Conservation (phyloP, 352 stramenopile species). For the Phytopythium sindhum region DNA sequence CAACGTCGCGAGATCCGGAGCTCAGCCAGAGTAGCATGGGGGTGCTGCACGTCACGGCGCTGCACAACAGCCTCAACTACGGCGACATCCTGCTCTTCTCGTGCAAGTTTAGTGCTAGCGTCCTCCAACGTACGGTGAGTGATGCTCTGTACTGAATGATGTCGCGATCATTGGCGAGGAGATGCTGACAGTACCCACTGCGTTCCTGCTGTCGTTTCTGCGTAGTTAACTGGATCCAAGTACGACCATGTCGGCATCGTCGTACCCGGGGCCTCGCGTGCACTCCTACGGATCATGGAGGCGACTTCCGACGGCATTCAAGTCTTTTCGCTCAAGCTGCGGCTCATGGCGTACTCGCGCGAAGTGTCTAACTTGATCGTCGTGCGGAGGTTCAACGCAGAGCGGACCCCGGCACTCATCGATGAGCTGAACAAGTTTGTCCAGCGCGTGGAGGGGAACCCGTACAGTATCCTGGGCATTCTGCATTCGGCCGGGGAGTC, state of each 20-base stretch:
- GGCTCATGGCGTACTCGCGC: conserved; percentile 73
- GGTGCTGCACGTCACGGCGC: conserved; percentile 69
- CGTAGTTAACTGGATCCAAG: conserved; percentile 65
- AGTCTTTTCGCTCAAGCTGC: conserved; percentile 71
- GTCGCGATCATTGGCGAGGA: background rate
- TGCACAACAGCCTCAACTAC: conserved; percentile 64
- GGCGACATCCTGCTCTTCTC: conserved; percentile 85
- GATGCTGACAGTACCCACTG: background rate
- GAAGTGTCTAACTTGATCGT: conserved; percentile 84
- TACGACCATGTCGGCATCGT: conserved; percentile 85
- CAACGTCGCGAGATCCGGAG: conserved; percentile 56
- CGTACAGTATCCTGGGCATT: conserved; percentile 83
- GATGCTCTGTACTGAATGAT: background rate
- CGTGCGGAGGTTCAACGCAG: conserved; percentile 44
- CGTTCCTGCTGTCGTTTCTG: background rate
- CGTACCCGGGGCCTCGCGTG: conserved; percentile 52
- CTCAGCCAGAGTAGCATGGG: conserved; percentile 54
- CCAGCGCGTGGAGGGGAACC: conserved; percentile 65
- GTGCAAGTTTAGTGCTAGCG: conserved; percentile 70
- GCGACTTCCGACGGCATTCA: conserved; percentile 78
- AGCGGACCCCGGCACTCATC: conserved; percentile 41
- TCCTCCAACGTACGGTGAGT: conserved; percentile 72
- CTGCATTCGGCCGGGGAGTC: conserved; percentile 54
- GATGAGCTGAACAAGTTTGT: conserved; percentile 55
- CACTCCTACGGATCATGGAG: conserved; percentile 74